These are phyloP conservation scores for Ampelomyces quisqualis DNA, from an alignment of 2,329 filamentous ascomycete genomes.

Conservation along the genomic window DNA sequence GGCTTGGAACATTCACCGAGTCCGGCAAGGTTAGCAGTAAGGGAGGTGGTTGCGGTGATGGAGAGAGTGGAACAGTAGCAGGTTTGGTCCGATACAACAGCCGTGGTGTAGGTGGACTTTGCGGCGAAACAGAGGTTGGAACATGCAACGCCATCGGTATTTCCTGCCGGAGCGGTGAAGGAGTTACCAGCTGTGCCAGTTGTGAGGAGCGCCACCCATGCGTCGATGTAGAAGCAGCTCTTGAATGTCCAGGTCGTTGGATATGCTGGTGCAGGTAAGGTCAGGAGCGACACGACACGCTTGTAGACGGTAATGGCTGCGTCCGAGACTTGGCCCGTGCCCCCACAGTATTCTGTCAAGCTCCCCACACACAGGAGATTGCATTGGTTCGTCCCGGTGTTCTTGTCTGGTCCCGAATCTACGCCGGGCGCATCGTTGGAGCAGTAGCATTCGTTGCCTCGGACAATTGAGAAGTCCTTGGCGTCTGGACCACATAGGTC, in stretches of 20 bases:
- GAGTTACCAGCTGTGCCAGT: neutral
- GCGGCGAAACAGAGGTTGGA: neutral
- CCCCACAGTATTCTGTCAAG: constrained; percentile 1
- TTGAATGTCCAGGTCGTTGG: constrained; percentile 4
- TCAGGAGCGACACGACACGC: neutral
- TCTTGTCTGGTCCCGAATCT: neutral
- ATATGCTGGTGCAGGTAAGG: constrained; percentile 1
- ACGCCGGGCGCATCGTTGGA: constrained; percentile 2
- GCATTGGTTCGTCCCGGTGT: constrained; percentile 1
- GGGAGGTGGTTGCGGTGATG: neutral
- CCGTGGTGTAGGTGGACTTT: neutral
- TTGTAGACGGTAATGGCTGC: constrained; percentile 1
- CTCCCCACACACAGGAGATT: constrained; percentile 1
- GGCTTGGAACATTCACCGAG: constrained; percentile 3
- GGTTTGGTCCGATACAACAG: neutral
- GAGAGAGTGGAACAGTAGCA: constrained; percentile 7
- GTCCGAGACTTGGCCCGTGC: neutral
- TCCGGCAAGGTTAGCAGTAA: neutral
- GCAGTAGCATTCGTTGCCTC: constrained; percentile 4
- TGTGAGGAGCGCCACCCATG: neutral
- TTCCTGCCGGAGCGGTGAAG: neutral
- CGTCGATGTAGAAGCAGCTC: constrained; percentile 5
- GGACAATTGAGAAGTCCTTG: constrained; percentile 2
- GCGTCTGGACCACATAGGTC: constrained; percentile 3
- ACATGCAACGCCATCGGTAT: neutral